A percentile compares a stretch with the other conserved stretches of the same genome.
Evolutionary conservation across 345 rosid genomes (phyloP).

Genomic region (Clarkia xantiana): DNA sequence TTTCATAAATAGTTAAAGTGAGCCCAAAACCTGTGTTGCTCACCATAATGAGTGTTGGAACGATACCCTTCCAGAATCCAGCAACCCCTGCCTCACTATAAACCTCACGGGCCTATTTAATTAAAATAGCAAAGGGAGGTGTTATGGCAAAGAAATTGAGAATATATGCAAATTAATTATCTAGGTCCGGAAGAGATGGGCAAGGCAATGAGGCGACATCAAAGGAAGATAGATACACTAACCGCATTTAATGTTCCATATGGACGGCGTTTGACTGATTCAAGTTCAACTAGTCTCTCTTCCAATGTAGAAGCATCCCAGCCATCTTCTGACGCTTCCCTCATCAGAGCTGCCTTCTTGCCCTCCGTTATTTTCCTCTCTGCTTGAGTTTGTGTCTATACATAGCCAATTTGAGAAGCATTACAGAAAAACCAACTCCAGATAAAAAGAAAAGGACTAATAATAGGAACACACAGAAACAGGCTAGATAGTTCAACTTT

Average conservation of each 20-base stretch:
- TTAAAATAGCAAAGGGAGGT: neutral
- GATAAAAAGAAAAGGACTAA: neutral
- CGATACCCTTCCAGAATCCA: constrained; percentile 67
- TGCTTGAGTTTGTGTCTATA: constrained; percentile 60
- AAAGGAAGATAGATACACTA: constrained; percentile 11
- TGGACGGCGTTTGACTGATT: constrained; percentile 35
- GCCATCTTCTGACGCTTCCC: constrained; percentile 28
- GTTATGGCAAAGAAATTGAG: neutral
- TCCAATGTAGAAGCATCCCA: constrained; percentile 20
- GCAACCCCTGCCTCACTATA: constrained; percentile 43
- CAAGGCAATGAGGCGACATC: no score
- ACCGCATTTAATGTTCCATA: constrained; percentile 52
- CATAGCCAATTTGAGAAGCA: constrained; percentile 4
- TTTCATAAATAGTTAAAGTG: no score
- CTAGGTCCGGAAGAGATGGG: neutral
- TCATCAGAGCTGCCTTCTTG: constrained; percentile 39
- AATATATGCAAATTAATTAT: neutral
- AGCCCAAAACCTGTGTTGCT: constrained; percentile 7
- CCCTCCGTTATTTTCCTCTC: constrained; percentile 46
- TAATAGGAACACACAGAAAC: neutral
- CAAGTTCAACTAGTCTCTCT: constrained; percentile 38
- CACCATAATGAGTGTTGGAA: constrained; percentile 63
- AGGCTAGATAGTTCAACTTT: neutral
- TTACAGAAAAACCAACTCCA: neutral
- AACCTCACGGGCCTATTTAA: constrained; percentile 36